A percentile compares a stretch with the other conserved stretches of the same genome.
phyloP scores from a whole-genome alignment of 148 eudicot species.

The Vaccinium corymbosum region DNA sequence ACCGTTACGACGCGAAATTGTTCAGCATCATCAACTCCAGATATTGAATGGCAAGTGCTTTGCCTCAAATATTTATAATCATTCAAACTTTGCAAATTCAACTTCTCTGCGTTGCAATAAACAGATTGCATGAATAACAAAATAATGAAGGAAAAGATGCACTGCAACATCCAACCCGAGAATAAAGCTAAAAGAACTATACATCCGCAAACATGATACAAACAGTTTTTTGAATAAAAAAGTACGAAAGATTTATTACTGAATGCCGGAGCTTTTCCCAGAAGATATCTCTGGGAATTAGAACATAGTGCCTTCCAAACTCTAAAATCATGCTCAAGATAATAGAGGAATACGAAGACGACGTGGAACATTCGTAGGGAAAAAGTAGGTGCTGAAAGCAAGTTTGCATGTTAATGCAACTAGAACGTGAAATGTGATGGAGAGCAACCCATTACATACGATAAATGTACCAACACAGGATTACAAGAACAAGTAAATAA shows the following conservation, averaged over 20 bases:
- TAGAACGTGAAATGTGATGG: background rate
- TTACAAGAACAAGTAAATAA: slow-evolving; percentile 1
- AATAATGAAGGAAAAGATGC: background rate
- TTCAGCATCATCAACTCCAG: slow-evolving; percentile 91
- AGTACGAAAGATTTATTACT: background rate
- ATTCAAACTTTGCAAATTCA: slow-evolving; percentile 61
- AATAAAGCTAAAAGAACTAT: background rate
- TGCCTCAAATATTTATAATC: slow-evolving; percentile 77
- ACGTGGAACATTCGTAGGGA: background rate
- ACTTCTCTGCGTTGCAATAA: slow-evolving; percentile 49
- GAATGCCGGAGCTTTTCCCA: background rate
- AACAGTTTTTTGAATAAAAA: background rate
- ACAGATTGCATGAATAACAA: slow-evolving; percentile 1
- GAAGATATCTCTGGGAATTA: background rate
- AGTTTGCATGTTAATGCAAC: background rate
- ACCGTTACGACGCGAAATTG: slow-evolving; percentile 75
- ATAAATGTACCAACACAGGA: background rate
- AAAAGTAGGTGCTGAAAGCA: background rate
- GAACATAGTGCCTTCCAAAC: background rate
- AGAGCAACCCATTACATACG: background rate
- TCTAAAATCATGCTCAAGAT: background rate
- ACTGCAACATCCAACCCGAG: background rate
- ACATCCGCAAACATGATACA: background rate
- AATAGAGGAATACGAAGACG: background rate
- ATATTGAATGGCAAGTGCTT: slow-evolving; percentile 72